Evolutionary conservation across 257 asterid species (phyloP).

Genomic region (Lycium barbarum): DNA sequence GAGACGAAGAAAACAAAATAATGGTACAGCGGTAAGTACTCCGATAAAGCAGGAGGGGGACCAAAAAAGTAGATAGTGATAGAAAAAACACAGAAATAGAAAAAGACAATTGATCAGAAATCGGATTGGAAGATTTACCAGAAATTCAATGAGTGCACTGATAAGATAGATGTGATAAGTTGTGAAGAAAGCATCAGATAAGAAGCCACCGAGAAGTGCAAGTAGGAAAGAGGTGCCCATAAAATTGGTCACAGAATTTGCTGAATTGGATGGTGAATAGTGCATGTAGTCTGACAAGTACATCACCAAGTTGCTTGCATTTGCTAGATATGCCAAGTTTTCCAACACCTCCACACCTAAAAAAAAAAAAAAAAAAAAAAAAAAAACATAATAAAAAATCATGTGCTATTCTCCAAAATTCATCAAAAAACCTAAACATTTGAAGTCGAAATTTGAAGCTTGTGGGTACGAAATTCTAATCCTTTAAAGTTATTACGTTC

Average conservation of each 20-base stretch:
- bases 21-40: too few species aligned
- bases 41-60: background rate
- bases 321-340: constrained; percentile 90
- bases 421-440: background rate
- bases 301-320: constrained; percentile 91
- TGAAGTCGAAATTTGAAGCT: too few species aligned
- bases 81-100: background rate
- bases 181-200: constrained; percentile 88
- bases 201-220: constrained; percentile 90
- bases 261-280: constrained; percentile 71
- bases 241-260: constrained; percentile 86
- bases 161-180: constrained; percentile 65
- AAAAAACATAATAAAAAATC: background rate
- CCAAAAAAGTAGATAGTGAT: background rate
- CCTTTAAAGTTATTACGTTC: too few species aligned
- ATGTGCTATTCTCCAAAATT: background rate
- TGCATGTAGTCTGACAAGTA: constrained; percentile 79
- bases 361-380: background rate
- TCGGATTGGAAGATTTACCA: constrained; percentile 48
- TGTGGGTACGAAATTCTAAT: too few species aligned
- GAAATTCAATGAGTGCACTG: constrained; percentile 69
- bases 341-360: constrained; percentile 86
- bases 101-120: background rate
- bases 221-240: constrained; percentile 97
- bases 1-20: background rate